Evolutionary conservation across 352 stramenopile species (phyloP).

Genomic region (Globisporangium emineosum): DNA sequence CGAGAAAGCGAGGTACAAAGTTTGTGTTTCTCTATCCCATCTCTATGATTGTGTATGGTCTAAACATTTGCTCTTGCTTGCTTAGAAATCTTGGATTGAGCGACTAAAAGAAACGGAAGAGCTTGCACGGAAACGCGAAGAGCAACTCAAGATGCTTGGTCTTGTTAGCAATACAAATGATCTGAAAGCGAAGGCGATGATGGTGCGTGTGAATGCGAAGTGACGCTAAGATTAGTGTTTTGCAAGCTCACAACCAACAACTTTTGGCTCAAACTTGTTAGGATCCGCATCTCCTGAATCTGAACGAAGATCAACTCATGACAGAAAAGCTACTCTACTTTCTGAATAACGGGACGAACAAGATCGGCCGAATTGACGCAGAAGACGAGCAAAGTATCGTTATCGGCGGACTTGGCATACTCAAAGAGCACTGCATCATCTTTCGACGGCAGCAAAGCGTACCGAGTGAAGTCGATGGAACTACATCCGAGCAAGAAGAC

Average conservation of each 20-base stretch:
- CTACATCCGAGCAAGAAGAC: slow-evolving; percentile 7
- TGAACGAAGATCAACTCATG: slow-evolving; percentile 88
- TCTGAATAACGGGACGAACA: slow-evolving; percentile 50
- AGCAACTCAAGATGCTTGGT: slow-evolving; percentile 69
- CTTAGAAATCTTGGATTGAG: slow-evolving; percentile 79
- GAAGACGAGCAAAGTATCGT: slow-evolving; percentile 73
- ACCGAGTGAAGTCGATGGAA: not conserved
- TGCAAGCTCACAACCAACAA: not conserved
- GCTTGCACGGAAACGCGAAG: slow-evolving; percentile 72
- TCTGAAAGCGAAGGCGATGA: slow-evolving; percentile 51
- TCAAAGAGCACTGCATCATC: slow-evolving; percentile 73
- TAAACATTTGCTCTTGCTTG: not conserved
- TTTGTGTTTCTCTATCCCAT: not conserved
- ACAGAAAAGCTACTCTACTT: slow-evolving; percentile 84
- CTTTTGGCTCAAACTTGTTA: not conserved
- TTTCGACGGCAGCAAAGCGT: slow-evolving; percentile 11
- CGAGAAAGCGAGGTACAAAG: slow-evolving; percentile 66
- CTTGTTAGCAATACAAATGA: slow-evolving; percentile 59
- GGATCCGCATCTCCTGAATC: slow-evolving; percentile 80
- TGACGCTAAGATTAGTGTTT: not conserved
- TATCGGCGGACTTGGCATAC: slow-evolving; percentile 70
- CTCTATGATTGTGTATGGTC: not conserved
- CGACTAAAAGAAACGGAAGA: slow-evolving; percentile 80
- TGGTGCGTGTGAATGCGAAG: slow-evolving; percentile 17
- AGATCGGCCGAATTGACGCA: slow-evolving; percentile 63